Conservation (phyloP, 176 grass and related monocot genomes). For the Oryza australiensis region DNA sequence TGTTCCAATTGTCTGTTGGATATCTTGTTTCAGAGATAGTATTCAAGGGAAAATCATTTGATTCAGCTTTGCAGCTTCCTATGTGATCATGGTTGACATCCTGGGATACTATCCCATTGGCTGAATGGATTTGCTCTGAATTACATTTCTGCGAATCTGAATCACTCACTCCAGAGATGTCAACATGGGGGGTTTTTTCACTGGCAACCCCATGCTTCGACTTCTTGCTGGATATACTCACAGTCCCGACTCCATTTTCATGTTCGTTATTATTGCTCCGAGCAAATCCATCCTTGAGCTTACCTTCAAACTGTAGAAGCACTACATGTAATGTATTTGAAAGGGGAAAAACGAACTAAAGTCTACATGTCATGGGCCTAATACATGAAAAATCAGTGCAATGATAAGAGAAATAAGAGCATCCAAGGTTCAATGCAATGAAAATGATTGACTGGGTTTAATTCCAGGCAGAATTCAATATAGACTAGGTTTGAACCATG, state of each 20-base stretch:
- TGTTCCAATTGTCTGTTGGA: conserved; percentile 49
- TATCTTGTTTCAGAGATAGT: conserved; percentile 34
- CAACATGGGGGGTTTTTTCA: conserved; percentile 37
- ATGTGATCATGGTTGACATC: conserved; percentile 27
- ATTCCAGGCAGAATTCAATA: conserved; percentile 25
- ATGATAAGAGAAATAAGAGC: not conserved
- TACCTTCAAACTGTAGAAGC: conserved; percentile 57
- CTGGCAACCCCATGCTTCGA: conserved; percentile 34
- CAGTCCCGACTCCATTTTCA: conserved; percentile 27
- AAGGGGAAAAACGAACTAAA: not conserved
- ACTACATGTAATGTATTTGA: conserved; percentile 11
- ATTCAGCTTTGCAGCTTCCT: conserved; percentile 36
- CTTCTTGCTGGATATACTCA: conserved; percentile 44
- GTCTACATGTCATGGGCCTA: conserved; percentile 2
- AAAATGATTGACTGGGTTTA: not conserved
- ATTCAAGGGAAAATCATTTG: conserved; percentile 26
- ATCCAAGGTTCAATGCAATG: not conserved
- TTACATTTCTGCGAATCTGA: conserved; percentile 44
- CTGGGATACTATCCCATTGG: conserved; percentile 30
- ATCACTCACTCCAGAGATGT: conserved; percentile 26
- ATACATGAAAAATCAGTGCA: not conserved
- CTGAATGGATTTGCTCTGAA: conserved; percentile 35
- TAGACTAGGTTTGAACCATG: no score
- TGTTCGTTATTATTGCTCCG: conserved; percentile 30
- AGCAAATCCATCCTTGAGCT: conserved; percentile 60